Base-by-base conservation (phyloP, 257 asterid species). In the Plantago elongata region DNA sequence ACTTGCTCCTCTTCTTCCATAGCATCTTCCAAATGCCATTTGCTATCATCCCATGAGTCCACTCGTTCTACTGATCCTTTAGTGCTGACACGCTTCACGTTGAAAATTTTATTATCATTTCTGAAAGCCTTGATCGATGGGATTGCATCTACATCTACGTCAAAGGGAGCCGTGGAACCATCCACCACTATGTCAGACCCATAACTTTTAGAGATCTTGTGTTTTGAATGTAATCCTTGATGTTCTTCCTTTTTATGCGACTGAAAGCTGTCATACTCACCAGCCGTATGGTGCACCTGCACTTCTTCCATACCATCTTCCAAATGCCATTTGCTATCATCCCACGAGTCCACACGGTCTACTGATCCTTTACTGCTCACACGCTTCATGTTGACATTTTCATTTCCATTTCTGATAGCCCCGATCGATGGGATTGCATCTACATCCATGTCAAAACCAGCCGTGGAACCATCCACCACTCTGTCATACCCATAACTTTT, bases 381-480 rank as follows among this genome's bases (percentile, higher is more conserved):
- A 56, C 22, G 76, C 50, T 72, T 72, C 60, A 66, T 74, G 69
- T 76, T 68, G 61, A 73, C 73, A 72, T 67, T 75, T 76, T 74
- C 72, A 71, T 60, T 70, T 68, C 69, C 78, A 60, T 63, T 70
- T 71, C 56, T 65, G 72, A 51, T 47, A 51, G 63, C 63, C 11
- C 46, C 68, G 71, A 79, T 45, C 54, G 84, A 76, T 55, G 79
- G 60, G 71, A 73, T 64, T 68, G 77, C 83, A 69, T 81, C 84
- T 29, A 74, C 73, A 73, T 86, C 84, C 70, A 77, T 69, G 64
- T 86, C 94, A 74, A 78, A 72, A 69, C 73, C 75, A 68, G 81
- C 66, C 9, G 75, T 60, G 65, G 65, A 62, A 57, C 65, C 79
- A 73, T 61, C 84, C 58, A 68, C 77, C 63, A 59, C 64, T 49